Evolutionary conservation across 1,284 basidiomycete species (phyloP).

Genomic region (Trametes polyzona): DNA sequence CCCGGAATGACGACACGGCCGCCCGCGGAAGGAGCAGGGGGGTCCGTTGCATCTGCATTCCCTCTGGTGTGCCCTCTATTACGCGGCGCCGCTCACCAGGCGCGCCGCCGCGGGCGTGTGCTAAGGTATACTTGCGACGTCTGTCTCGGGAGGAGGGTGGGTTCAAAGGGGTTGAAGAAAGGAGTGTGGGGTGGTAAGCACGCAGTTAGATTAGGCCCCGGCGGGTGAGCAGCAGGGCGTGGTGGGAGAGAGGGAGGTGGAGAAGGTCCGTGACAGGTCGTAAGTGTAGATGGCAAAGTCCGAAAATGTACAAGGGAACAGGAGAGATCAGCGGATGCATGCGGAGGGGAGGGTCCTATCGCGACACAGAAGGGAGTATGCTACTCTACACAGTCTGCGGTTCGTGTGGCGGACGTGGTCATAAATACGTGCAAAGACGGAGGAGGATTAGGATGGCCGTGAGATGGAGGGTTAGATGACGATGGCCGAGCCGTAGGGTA

Average conservation of each 20-base stretch:
- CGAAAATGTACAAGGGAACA: slow-evolving; percentile 5
- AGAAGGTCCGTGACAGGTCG: slow-evolving; percentile 15
- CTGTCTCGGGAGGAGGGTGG: background rate
- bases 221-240: background rate
- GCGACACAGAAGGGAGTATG: background rate
- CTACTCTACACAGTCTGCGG: slow-evolving; percentile 7
- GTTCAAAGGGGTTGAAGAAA: background rate
- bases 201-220: slow-evolving; percentile 1
- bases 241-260: background rate
- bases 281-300: slow-evolving; percentile 10
- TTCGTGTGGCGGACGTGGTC: background rate
- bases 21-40: background rate
- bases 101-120: background rate
- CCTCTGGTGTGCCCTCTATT: background rate
- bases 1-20: background rate
- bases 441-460: background rate
- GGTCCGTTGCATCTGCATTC: background rate
- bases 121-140: background rate
- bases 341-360: background rate
- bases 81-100: background rate
- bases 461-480: background rate
- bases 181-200: slow-evolving; percentile 22
- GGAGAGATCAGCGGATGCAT: background rate
- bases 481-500: slow-evolving; percentile 1
- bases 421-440: slow-evolving; percentile 1